Conservation (phyloP, 768 basidiomycete genomes). For the Macrolepiota fuliginosa region DNA sequence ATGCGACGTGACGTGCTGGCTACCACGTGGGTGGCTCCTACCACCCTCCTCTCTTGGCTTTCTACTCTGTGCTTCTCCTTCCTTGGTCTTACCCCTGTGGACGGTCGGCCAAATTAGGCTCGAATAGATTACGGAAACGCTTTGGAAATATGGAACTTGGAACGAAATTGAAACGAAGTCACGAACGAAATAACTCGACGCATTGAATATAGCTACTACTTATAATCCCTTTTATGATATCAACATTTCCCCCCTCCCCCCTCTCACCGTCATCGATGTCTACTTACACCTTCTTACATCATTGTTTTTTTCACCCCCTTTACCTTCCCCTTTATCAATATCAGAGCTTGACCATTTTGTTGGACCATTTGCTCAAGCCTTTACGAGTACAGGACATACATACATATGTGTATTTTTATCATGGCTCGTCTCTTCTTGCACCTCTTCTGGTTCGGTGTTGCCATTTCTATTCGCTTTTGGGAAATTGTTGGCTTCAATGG, state of each 20-base stretch:
- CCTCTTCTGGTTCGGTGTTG: not conserved
- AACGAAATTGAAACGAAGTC: conserved; percentile 2
- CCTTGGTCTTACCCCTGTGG: not conserved
- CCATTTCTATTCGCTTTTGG: not conserved
- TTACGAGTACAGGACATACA: not conserved
- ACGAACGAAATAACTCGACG: not conserved
- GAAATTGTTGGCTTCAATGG: too few relatives aligned
- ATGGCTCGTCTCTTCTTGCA: not conserved
- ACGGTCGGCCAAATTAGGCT: not conserved
- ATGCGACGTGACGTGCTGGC: not conserved
- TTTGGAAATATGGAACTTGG: not conserved
- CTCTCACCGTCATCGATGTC: not conserved
- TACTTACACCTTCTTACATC: not conserved
- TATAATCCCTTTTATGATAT: conserved; percentile 5
- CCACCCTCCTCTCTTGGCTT: not conserved
- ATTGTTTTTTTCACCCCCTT: too few relatives aligned
- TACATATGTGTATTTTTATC: conserved; percentile 5
- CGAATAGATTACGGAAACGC: not conserved
- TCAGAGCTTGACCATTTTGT: not conserved
- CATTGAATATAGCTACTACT: conserved; percentile 2
- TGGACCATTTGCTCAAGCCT: not conserved
- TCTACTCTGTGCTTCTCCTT: not conserved
- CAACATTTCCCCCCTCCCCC: not conserved
- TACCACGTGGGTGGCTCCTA: not conserved
- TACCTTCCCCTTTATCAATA: not conserved